Conservation (phyloP, 2,329 filamentous ascomycete genomes). For the Cladosporium velox region DNA sequence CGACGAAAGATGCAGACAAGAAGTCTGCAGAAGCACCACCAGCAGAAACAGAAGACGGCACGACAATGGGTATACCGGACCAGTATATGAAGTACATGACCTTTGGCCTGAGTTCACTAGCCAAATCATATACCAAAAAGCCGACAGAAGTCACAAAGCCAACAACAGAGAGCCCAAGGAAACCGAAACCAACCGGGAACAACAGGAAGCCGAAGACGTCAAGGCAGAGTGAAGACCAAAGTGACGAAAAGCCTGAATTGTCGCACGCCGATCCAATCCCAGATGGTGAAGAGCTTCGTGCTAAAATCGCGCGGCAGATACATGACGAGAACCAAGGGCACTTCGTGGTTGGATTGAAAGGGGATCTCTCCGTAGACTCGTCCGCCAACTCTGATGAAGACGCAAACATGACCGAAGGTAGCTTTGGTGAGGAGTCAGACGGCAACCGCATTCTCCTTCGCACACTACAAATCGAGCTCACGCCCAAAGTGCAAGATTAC, state of each 20-base stretch:
- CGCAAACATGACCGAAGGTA: conserved; percentile 32
- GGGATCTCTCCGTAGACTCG: conserved; percentile 49
- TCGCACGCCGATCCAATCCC: conserved; percentile 38
- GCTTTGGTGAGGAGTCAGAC: conserved; percentile 28
- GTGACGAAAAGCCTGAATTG: conserved; percentile 26
- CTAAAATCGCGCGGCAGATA: conserved; percentile 60
- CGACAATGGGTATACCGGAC: conserved; percentile 48
- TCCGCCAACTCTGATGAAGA: conserved; percentile 51
- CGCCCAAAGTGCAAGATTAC: conserved; percentile 21
- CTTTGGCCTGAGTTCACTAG: conserved; percentile 44
- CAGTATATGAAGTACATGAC: conserved; percentile 55
- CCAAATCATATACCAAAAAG: conserved; percentile 29
- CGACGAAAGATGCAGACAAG: conserved; percentile 41
- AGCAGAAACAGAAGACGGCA: conserved; percentile 28
- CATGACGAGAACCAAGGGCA: conserved; percentile 51
- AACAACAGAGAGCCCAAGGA: conserved; percentile 31
- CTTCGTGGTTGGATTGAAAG: conserved; percentile 70
- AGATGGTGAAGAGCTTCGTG: conserved; percentile 54
- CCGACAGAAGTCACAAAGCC: conserved; percentile 28
- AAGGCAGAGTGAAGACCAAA: conserved; percentile 17
- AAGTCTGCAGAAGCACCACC: conserved; percentile 17
- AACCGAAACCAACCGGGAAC: conserved; percentile 22
- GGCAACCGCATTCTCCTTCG: conserved; percentile 60
- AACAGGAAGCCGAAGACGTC: conserved; percentile 6
- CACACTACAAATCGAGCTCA: conserved; percentile 66